These are phyloP conservation scores for Jaenimonas drosophilae DNA, from an alignment of 208 protist genomes.

Conservation along the genomic window DNA sequence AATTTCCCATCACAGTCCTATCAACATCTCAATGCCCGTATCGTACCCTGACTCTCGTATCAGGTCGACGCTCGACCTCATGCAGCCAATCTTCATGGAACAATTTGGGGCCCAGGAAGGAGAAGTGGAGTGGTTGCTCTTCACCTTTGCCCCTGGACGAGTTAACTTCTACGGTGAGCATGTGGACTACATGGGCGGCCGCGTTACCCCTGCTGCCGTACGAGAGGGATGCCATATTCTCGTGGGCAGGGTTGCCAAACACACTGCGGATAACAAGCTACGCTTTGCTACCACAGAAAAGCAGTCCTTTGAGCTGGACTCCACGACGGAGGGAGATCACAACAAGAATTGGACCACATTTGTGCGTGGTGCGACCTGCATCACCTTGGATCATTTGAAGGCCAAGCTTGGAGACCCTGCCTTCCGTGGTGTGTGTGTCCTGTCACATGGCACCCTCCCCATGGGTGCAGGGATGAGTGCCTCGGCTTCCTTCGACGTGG, in stretches of 20 bases:
- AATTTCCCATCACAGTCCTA: too few species aligned
- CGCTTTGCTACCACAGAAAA: conserved; percentile 31
- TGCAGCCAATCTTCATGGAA: conserved; percentile 52
- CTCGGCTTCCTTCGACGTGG: conserved; percentile 51
- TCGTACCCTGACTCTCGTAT: conserved; percentile 36
- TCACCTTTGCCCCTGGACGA: conserved; percentile 54
- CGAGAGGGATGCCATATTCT: conserved; percentile 45
- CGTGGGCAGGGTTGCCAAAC: conserved; percentile 22
- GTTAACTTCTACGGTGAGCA: conserved; percentile 86
- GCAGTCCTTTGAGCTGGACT: conserved; percentile 21
- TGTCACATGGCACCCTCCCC: conserved; percentile 51
- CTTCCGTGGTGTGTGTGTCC: conserved; percentile 31
- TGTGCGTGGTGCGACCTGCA: conserved; percentile 21
- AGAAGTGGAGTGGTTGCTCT: conserved; percentile 40
- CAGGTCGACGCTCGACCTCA: conserved; percentile 16
- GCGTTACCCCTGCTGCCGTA: conserved; percentile 43
- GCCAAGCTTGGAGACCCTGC: conserved; percentile 24
- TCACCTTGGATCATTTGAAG: conserved; percentile 24
- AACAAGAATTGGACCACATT: conserved; percentile 46
- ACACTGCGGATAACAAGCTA: conserved; percentile 19
- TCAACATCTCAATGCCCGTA: conserved; percentile 7
- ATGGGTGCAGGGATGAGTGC: conserved; percentile 69
- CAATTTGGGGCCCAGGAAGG: conserved; percentile 22
- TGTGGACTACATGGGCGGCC: conserved; percentile 72
- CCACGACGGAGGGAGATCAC: conserved; percentile 14